phyloP scores from a whole-genome alignment of 768 basidiomycete species.

The Boletus huronensis region DNA sequence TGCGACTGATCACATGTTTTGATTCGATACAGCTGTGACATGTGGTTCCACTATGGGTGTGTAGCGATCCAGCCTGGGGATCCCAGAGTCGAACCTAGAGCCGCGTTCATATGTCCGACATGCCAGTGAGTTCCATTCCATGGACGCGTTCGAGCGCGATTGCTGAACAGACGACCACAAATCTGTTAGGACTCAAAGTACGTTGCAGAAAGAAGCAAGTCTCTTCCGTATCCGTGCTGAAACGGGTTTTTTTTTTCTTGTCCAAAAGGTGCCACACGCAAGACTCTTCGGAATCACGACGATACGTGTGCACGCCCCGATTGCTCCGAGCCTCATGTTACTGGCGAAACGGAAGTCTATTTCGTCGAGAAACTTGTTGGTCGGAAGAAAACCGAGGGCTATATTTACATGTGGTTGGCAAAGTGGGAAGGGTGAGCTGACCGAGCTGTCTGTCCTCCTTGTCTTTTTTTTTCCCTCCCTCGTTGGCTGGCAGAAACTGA shows the following conservation, averaged over 20 bases:
- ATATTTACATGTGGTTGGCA: constrained; percentile 25
- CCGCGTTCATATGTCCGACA: constrained; percentile 41
- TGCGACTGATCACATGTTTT: neutral
- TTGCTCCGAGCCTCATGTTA: constrained; percentile 16
- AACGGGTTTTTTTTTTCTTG: too few relatives aligned
- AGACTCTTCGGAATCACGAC: constrained; percentile 4
- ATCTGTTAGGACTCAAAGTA: constrained; percentile 12
- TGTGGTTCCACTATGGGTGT: constrained; percentile 55
- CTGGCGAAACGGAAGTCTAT: constrained; percentile 9
- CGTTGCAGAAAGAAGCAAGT: neutral
- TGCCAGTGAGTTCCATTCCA: constrained; percentile 31
- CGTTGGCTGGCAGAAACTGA: neutral
- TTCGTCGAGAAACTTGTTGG: constrained; percentile 31
- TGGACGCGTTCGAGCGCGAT: neutral
- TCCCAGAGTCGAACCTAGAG: constrained; percentile 29
- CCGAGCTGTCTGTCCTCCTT: neutral
- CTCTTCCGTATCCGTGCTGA: neutral
- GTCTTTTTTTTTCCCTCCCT: neutral
- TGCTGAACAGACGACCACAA: neutral
- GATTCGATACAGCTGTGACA: constrained; percentile 32
- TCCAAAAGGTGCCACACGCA: constrained; percentile 15
- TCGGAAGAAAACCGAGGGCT: constrained; percentile 16
- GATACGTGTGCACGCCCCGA: constrained; percentile 26
- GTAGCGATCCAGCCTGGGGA: constrained; percentile 40
- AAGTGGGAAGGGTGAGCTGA: constrained; percentile 33